Evolutionary conservation across 1,284 basidiomycete species (phyloP), one percentile per base, ranked within the genome.

Genomic region (Mrakiaceae sp.): DNA sequence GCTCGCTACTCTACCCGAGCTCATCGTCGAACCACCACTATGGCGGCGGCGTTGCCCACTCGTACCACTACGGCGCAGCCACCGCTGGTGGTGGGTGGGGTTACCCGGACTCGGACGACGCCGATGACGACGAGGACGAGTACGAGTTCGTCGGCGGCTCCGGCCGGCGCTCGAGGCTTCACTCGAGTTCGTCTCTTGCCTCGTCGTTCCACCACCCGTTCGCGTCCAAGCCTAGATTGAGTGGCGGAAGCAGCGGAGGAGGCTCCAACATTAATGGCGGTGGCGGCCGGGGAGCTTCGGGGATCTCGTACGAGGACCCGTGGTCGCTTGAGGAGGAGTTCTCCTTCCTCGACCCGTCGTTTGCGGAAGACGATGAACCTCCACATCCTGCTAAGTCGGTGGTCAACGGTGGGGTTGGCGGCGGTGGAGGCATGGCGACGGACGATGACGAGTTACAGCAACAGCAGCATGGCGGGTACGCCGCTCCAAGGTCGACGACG

Each of bases 261-360:
- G 27, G 27, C 27, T 27, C n/a, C 39, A n/a, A 53, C 39, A 39
- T 4, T 2, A 39, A 53, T 39, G 51, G 39, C 51, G 6, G 39
- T 11, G n/a, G n/a, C 10, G 6, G 39, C 39, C 51, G 51, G 10
- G 56, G 40, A 43, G 6, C 27, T 58, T n/a, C 16, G 27, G 27
- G 27, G 27, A 27, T 27, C 27, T 27, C 27, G 27, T 27, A 27
- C 27, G 39, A 54, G 43, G 59, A 43, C 47, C 49, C 39, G 40
- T 66, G 65, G 65, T 63, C 65, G 57, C 62, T 66, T n/a, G 65
- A 66, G 61, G 65, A 66, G 48, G 65, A 66, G 53, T 66, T 66
- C 27, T 62, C 65, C 6, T 66, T 62, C 62, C 58, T 66, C n/a
- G 65, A 66, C 52, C 63, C 65, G 54, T 58, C 56, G 43, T 58